Evolutionary conservation across 306 rosid genomes (phyloP), one percentile per base, ranked within the genome.

Genomic region (Hippophae rhamnoides): DNA sequence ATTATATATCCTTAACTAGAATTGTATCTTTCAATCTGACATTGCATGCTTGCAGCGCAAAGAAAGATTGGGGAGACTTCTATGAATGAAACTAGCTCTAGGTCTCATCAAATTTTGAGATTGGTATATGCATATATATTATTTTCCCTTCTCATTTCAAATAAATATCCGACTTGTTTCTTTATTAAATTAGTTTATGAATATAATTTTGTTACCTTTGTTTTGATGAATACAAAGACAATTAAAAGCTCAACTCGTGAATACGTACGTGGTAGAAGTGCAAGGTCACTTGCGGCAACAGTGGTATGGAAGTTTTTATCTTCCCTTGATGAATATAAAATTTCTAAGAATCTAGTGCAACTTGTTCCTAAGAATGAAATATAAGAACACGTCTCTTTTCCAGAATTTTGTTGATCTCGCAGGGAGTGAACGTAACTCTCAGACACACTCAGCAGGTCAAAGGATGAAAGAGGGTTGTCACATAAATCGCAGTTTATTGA

Each of bases 101-200:
- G 98, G 81, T 92, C 98, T 58, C 98, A 92, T 82, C 98, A 87
- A 72, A 92, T 87, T 72, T 70, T 92, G 60, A 78, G 98, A 72
- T 60, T 92, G 84, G 96, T 92, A 83, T 70, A 18, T 60, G 7
- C 27, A 6, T 13, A 41, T n/a, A 2, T 12, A 10, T 26, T 25
- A 5, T 10, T 60, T 31, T 31, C 41, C 12, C 7, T 60, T 47
- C 10, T 51, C 54, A 13, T 41, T 31, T 4, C 38, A 4, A 2
- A 31, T 31, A 31, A 31, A 31, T 31, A 31, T 31, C 38, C 38
- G 3, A 31, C 38, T 2, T 31, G 38, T 31, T 31, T 31, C 38
- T 31, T 31, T 31, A 31, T 31, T 31, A 31, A 31, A 31, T 31
- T 31, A 31, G 38, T 31, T 31, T 31, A 31, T 31, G 5, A 31